A percentile compares a stretch with the other conserved stretches of the same genome.
phyloP scores from a whole-genome alignment of 2,329 filamentous ascomycete genomes.

The Xylariomycetidae sp. region DNA sequence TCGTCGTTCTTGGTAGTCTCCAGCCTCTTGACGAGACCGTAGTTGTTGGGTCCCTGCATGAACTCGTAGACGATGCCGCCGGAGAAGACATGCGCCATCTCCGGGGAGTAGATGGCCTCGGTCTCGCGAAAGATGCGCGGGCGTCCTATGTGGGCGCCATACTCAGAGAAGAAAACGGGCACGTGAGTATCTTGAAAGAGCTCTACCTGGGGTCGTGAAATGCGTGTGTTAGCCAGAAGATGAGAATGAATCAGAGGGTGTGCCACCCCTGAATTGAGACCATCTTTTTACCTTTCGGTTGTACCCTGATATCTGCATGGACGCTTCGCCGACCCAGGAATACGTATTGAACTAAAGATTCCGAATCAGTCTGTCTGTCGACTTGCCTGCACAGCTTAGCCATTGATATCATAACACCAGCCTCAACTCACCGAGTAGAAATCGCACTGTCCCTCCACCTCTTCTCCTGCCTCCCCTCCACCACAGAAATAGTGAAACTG shows the following conservation, averaged over 20 bases:
- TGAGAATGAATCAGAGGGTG: too few species aligned
- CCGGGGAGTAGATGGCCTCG: conserved; percentile 47
- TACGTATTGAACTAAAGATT: conserved; percentile 18
- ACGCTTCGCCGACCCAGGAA: conserved; percentile 5
- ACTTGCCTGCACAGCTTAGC: too few species aligned
- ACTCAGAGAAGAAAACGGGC: conserved; percentile 57
- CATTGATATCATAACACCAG: too few species aligned
- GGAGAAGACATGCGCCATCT: conserved; percentile 51
- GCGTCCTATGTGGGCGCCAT: conserved; percentile 47
- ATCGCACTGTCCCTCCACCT: too few species aligned
- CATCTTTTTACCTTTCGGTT: conserved; percentile 2
- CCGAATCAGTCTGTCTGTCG: too few species aligned
- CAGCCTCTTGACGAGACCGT: conserved; percentile 37
- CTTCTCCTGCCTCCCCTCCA: conserved; percentile 7
- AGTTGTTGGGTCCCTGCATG: conserved; percentile 45
- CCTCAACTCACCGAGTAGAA: conserved; percentile 17
- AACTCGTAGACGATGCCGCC: conserved; percentile 61
- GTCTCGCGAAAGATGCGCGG: conserved; percentile 56
- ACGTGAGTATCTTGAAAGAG: conserved; percentile 8
- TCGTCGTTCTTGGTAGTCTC: background rate
- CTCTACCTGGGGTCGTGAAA: conserved; percentile 4
- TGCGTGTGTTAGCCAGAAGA: too few species aligned
- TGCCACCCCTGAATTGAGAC: too few species aligned
- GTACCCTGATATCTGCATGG: conserved; percentile 6
- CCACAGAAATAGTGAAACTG: conserved; percentile 17